phyloP scores from a whole-genome alignment of 805 yeast species.

The Metschnikowia noctiluminum region DNA sequence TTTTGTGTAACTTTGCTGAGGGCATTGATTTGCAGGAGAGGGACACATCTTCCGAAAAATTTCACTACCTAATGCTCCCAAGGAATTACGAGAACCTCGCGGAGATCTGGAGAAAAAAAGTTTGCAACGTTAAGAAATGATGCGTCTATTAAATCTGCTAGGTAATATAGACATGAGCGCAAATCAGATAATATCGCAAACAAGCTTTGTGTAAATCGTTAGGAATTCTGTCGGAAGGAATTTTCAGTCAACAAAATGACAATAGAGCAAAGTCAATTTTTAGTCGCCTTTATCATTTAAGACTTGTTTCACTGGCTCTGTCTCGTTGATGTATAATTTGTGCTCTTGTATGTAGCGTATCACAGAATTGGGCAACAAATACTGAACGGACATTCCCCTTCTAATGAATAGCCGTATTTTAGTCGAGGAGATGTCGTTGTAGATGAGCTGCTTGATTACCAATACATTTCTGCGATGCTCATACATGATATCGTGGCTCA shows the following conservation, averaged over 20 bases:
- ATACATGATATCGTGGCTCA: constrained; percentile 95
- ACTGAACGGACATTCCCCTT: constrained; percentile 96
- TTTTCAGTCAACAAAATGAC: not conserved
- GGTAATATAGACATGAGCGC: not conserved
- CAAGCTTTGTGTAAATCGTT: too few species aligned
- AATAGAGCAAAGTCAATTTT: not conserved
- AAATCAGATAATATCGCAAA: not conserved
- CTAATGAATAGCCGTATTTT: constrained; percentile 89
- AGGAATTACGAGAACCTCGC: constrained; percentile 9
- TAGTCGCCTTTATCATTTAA: constrained; percentile 33
- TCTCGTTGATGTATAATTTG: constrained; percentile 74
- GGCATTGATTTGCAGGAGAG: constrained; percentile 13
- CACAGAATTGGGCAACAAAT: constrained; percentile 88
- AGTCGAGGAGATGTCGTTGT: constrained; percentile 93
- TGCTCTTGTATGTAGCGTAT: constrained; percentile 94
- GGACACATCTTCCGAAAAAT: constrained; percentile 15
- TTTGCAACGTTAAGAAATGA: not conserved
- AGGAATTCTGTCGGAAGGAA: not conserved
- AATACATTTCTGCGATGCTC: constrained; percentile 91
- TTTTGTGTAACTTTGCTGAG: constrained; percentile 14
- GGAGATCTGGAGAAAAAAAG: constrained; percentile 7
- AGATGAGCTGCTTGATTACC: constrained; percentile 92
- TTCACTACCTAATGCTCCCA: constrained; percentile 19
- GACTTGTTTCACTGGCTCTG: constrained; percentile 94
- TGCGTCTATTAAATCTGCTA: constrained; percentile 2